Evolutionary conservation across 306 rosid species (phyloP).

Genomic region (Mimosa bimucronata): DNA sequence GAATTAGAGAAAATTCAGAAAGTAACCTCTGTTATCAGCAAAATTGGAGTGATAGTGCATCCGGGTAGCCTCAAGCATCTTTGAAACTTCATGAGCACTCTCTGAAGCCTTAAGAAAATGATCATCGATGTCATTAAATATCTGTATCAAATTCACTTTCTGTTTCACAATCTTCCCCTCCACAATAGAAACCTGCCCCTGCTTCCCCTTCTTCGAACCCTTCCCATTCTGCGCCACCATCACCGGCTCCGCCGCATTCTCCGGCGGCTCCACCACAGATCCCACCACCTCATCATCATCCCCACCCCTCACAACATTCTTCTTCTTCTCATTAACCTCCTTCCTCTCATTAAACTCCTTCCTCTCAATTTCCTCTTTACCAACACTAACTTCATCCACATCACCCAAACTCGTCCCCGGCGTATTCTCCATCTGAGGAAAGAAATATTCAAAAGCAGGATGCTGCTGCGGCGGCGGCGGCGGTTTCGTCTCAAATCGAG

Average conservation of each 20-base stretch:
- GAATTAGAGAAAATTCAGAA: background rate
- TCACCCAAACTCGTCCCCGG: constrained; percentile 57
- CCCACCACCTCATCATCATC: constrained; percentile 14
- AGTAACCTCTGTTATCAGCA: constrained; percentile 71
- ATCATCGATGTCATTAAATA: constrained; percentile 56
- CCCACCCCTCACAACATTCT: background rate
- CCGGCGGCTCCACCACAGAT: background rate
- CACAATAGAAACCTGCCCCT: constrained; percentile 32
- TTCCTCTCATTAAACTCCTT: constrained; percentile 43
- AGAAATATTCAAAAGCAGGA: constrained; percentile 63
- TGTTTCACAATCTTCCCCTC: constrained; percentile 46
- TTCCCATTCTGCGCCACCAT: constrained; percentile 33
- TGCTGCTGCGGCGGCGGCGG: constrained; percentile 43
- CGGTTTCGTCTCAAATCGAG: constrained; percentile 26
- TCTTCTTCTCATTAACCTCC: constrained; percentile 26
- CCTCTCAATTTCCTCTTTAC: constrained; percentile 44
- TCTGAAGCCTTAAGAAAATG: constrained; percentile 71
- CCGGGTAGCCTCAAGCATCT: constrained; percentile 77
- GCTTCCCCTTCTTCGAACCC: constrained; percentile 51
- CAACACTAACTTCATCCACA: constrained; percentile 38
- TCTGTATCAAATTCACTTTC: constrained; percentile 38
- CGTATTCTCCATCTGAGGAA: constrained; percentile 57
- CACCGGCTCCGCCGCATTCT: constrained; percentile 29
- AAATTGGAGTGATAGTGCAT: constrained; percentile 77
- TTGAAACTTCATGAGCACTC: constrained; percentile 69